A percentile compares a stretch with the other conserved stretches of the same genome.
Conservation (phyloP, 2,329 filamentous ascomycete species). For the Ascochyta lentis region DNA sequence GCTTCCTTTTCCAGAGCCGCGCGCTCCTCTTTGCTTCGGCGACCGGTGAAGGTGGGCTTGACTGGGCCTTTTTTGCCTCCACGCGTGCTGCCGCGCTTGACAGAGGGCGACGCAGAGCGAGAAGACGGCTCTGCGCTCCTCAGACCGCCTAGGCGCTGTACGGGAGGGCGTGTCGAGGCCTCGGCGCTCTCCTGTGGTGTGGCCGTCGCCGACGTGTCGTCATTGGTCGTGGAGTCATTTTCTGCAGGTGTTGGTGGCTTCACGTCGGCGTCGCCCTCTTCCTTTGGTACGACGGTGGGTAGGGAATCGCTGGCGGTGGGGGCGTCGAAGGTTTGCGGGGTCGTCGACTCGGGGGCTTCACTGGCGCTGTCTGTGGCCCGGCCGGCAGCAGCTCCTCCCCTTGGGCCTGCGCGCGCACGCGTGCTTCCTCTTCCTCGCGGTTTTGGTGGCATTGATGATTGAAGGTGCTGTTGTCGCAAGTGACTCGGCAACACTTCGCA, state of each 20-base stretch:
- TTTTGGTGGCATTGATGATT: conserved; percentile 42
- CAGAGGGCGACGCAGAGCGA: conserved; percentile 38
- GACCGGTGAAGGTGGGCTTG: conserved; percentile 52
- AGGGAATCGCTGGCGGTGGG: conserved; percentile 5
- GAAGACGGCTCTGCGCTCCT: conserved; percentile 38
- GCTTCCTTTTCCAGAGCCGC: conserved; percentile 52
- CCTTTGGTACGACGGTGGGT: conserved; percentile 24
- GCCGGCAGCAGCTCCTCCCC: conserved; percentile 27
- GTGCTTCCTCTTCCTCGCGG: conserved; percentile 32
- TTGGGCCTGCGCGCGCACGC: conserved; percentile 30
- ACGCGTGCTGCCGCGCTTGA: conserved; percentile 34
- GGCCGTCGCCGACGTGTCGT: conserved; percentile 19
- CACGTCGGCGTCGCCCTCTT: conserved; percentile 27
- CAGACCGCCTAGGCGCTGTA: conserved; percentile 39
- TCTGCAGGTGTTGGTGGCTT: conserved; percentile 23
- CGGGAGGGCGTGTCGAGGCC: conserved; percentile 28
- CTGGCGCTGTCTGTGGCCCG: conserved; percentile 17
- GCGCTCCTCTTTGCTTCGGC: conserved; percentile 54
- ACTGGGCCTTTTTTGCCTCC: conserved; percentile 39
- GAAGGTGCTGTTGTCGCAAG: conserved; percentile 9
- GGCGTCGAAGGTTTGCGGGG: conserved; percentile 24
- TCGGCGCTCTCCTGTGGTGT: conserved; percentile 29
- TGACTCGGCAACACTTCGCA: conserved; percentile 21
- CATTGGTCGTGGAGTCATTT: conserved; percentile 19
- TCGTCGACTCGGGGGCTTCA: conserved; percentile 23